Base-by-base conservation (phyloP, 305 asterid genomes). In the Fraxinus nigra region DNA sequence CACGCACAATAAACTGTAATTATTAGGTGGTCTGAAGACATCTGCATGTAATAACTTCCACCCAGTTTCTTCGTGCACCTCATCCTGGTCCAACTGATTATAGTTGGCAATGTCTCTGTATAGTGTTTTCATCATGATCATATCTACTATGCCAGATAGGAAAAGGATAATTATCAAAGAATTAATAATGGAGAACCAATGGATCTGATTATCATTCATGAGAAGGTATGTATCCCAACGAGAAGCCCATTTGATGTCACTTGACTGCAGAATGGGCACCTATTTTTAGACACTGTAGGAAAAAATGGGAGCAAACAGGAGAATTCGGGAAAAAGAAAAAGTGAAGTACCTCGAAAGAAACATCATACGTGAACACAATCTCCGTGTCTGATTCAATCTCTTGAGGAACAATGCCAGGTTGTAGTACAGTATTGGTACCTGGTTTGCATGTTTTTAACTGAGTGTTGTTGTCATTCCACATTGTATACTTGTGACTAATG, bases 171-270 rank as follows among this genome's bases (percentile, higher is more conserved):
- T 87, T 91, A 87, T 88, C 85, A 90, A 80, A 26, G 91, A 90
- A 67, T 90, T 90, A 67, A 90, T 79, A 0, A 90, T 88, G 40
- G 92, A 89, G 82, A 89, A 89, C 92, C 91, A 89, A 26, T 89
- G 92, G 13, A 89, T 89, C 61, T 89, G 90, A 48, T 86, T 85
- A 16, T 90, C 88, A 20, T 86, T 86, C 90, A 82, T 86, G 10
- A 82, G 88, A 40, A 90, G 92, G 81, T 84, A 90, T 0, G 88
- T 86, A 59, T 89, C 91, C 92, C 92, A 90, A 73, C 92, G 81
- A 7, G 91, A 90, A 9, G 91, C 93, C 93, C 91, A 88, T 84
- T 87, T 86, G 84, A 90, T 85, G 11, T 88, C 93, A 81, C 93
- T 90, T 37, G 88, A 70, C 92, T 89, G 87, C 51, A 54, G 56